Evolutionary conservation across 305 asterid genomes (phyloP).

Genomic region (Solanum hybrid): DNA sequence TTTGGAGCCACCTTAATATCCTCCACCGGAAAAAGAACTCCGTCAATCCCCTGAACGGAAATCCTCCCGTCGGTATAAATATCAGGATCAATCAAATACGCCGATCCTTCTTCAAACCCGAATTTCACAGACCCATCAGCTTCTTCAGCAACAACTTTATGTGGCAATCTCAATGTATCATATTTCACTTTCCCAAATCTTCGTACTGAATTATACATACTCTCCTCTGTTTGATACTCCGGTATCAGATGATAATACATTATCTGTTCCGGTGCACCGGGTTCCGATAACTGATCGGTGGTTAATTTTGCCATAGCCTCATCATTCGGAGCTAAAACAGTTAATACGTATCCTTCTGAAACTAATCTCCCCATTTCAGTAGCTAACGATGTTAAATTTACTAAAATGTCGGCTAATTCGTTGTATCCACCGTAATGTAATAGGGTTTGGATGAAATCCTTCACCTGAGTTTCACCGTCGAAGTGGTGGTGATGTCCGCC

Average conservation of each 20-base stretch:
- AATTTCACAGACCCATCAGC: constrained; percentile 91
- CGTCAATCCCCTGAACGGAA: constrained; percentile 93
- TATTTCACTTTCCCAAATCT: constrained; percentile 73
- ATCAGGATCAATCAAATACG: constrained; percentile 83
- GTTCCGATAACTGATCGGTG: constrained; percentile 76
- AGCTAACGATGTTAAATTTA: constrained; percentile 72
- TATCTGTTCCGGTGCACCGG: constrained; percentile 90
- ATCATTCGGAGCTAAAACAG: constrained; percentile 81
- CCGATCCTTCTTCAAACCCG: constrained; percentile 69
- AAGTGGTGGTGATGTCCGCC: constrained; percentile 89
- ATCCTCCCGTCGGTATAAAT: constrained; percentile 93
- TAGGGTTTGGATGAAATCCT: constrained; percentile 76
- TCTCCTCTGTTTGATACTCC: constrained; percentile 90
- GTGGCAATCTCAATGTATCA: constrained; percentile 77
- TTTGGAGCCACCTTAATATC: constrained; percentile 35
- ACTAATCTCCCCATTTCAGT: constrained; percentile 87
- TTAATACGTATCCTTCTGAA: constrained; percentile 75
- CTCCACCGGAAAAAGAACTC: constrained; percentile 63
- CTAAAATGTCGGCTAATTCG: constrained; percentile 76
- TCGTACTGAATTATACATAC: constrained; percentile 86
- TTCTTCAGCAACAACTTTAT: constrained; percentile 72
- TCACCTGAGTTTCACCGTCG: constrained; percentile 81
- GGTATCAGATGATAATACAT: constrained; percentile 77
- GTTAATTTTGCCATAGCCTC: constrained; percentile 93
- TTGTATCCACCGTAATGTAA: constrained; percentile 89